Base-by-base conservation (phyloP, 495 filamentous ascomycete species). In the Podospora sp. region DNA sequence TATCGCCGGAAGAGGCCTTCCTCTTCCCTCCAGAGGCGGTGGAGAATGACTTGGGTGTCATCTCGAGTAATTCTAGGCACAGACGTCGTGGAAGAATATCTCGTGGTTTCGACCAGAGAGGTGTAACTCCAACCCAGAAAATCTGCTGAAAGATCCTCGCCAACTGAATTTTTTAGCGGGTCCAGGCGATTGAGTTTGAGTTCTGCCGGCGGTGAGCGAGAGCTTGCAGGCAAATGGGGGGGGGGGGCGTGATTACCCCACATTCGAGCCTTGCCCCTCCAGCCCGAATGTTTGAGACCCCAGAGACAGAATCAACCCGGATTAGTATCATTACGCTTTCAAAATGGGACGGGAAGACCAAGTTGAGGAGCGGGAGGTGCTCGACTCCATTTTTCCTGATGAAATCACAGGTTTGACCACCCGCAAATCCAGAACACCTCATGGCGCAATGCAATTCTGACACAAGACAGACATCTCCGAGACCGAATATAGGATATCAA, bases 341-440 rank as follows among this genome's bases (percentile, higher is more conserved):
- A 87, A 69, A 11, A 98, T 97, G 95, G 94, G 94, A 26, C 87
- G 85, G 73, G 95, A 99, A 81, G 95, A 99, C 65, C 95, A 99
- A 78, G 80, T 87, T 61, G 94, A 99, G 81, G 95, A 99, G 83
- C 90, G 94, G 70, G 95, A 97, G 77, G 94, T 99, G 63, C 91
- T 99, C 69, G 92, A 94, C 73, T 96, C 93, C 63, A 99, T 99
- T 71, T 99, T 97, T 73, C 94, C 96, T 14, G 96, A 99, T 40
- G 96, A 99, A 77, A 97, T 98, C 60, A 92, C 89, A 85, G 91
- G 94, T 96, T 36, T 18, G 80, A 26, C 11, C 60, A 40, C 9
- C 35, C 22, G 6, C 21, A 18, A 22, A 12, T 21, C 4, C 26
- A 33, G 29, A 25, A 29, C 46, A 11, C 29, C 22, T 16, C 24